Percentiles rank a stretch among this genome's conserved stretches.
Conservation (phyloP, 805 yeast species). For the Starmerella tilneyi region DNA sequence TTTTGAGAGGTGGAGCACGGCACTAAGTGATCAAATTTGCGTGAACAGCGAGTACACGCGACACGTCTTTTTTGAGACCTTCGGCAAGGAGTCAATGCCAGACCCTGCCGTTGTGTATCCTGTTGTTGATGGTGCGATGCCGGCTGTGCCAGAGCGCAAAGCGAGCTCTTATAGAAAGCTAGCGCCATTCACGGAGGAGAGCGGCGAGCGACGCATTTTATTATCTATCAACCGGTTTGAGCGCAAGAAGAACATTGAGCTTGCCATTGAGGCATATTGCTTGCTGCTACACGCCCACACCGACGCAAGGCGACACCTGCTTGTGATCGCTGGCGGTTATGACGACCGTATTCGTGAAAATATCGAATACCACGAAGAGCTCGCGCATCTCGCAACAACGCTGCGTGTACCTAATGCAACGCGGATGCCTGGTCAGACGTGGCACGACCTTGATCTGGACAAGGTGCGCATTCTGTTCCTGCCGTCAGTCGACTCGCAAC, state of each 20-base stretch:
- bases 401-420: constrained; percentile 41
- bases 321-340: constrained; percentile 85
- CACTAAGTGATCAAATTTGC: constrained; percentile 63
- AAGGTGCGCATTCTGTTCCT: constrained; percentile 52
- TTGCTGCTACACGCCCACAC: constrained; percentile 32
- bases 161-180: constrained; percentile 9
- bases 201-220: constrained; percentile 30
- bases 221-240: constrained; percentile 85
- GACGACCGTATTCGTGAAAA: constrained; percentile 70
- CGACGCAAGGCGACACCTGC: constrained; percentile 29
- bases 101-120: constrained; percentile 57
- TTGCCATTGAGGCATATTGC: constrained; percentile 65
- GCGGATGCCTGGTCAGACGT: constrained; percentile 26
- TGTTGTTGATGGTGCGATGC: constrained; percentile 50
- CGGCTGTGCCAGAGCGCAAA: background rate
- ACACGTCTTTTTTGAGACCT: constrained; percentile 54
- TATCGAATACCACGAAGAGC: constrained; percentile 54
- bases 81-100: constrained; percentile 31
- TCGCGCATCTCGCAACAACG: constrained; percentile 41
- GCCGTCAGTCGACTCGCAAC: constrained; percentile 62
- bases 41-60: constrained; percentile 85
- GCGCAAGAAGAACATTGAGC: constrained; percentile 64
- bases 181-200: constrained; percentile 3
- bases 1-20: constrained; percentile 73
- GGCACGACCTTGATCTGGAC: constrained; percentile 16